Evolutionary conservation across 169 alveolate species (phyloP), one percentile per base, ranked within the genome.

Genomic region (Plasmodium cynomolgi): DNA sequence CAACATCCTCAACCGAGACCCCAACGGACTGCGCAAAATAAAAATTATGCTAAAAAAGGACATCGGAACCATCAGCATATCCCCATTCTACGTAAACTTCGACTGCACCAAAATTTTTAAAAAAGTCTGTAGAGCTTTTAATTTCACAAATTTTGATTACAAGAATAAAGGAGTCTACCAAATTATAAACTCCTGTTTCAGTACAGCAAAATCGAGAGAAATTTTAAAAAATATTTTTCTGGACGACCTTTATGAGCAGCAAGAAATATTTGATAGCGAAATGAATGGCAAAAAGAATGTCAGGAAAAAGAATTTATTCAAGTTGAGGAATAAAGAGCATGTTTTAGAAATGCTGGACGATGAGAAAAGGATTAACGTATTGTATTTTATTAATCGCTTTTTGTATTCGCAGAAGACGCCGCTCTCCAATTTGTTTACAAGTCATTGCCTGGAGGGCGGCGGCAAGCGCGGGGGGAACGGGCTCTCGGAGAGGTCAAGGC

Each of bases 41-140:
- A 90, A 90, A 90, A 80, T 90, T 2, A 90, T 90, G 83, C 3
- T 90, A 54, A 90, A 90, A 68, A 81, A 90, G 17, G 91, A 90
- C 34, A 90, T 90, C 26, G 94, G 91, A 1, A 90, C 94, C 6
- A 90, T 90, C 15, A 90, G 84, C 37, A 90, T 90, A 9, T 90
- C 94, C 33, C 94, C 94, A 11, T 90, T 90, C 83, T 90, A 26
- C 54, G 50, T 90, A 37, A 90, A 90, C 83, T 90, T 90, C 54
- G 94, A 90, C 37, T 58, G 84, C 20, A 68, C 77, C 3, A 37
- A 75, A 13, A 81, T 90, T 39, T 90, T 90, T 34, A 47, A 81
- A 80, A 79, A 81, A n/a, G 91, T 90, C 13, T 90, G 94, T 47
- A 72, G 31, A 74, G 75, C 83, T 37, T 84, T 92, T 77, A 84